Evolutionary conservation across 2,329 filamentous ascomycete genomes (phyloP), one percentile per base, ranked within the genome.

Genomic region (Penicillium sp.): DNA sequence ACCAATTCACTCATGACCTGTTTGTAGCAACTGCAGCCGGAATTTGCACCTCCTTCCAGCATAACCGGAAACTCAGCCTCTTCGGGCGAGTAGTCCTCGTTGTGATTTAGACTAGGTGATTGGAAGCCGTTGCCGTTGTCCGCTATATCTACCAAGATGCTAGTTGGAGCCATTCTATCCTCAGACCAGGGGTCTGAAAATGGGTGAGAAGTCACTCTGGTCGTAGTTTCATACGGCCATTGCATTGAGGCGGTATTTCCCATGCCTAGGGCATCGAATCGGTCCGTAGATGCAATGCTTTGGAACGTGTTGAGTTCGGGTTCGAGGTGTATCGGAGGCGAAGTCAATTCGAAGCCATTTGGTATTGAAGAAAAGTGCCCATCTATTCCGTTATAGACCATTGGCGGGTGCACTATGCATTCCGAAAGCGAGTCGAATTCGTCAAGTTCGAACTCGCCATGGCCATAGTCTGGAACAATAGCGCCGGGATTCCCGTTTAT

Each of bases 1-100:
- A 65, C 52, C n/a, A 69, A 48, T 13, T 67, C 64, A 12, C 56
- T 49, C 13, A 62, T 56, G 3, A 55, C 53, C 17, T 60, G 56
- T 18, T 66, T 62, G 30, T 64, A 61, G 34, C 61, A 66, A 15
- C 59, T 58, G 26, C 64, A 69, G 9, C 12, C 18, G 7, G 49
- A 41, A 8, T 13, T 27, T 5, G 30, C 29, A 2, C 18, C 8
- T 17, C 8, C 27, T 7, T 46, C 48, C 3, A 45, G 20, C 8
- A 20, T n/a, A 9, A 29, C 2, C 2, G 45, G 5, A 3, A 39
- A 23, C 0, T 33, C 47, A 1, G 13, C 10, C 1, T 48, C 21
- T 1, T 46, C 49, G 3, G 47, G 45, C 4, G 57, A 58, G n/a
- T 42, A 43, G 2, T 9, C n/a, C 0, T 52, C 51, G 13, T 51